phyloP scores from a whole-genome alignment of 106 monocot species.

The Ottelia alismoides region DNA sequence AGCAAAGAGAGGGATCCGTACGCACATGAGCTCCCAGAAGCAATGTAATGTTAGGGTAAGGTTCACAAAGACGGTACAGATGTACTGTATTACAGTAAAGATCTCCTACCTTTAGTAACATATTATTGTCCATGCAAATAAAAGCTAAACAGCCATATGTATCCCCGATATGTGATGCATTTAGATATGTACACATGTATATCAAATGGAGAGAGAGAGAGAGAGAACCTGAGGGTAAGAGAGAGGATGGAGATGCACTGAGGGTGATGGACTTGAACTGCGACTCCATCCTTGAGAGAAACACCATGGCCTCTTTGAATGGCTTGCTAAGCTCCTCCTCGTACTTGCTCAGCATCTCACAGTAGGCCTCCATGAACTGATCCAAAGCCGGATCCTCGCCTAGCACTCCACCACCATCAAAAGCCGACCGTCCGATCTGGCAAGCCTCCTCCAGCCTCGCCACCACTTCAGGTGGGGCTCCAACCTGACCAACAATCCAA shows the following conservation, averaged over 20 bases:
- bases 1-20: too few relatives aligned
- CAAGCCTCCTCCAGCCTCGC: conserved; percentile 57
- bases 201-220: conserved; percentile 3
- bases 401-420: background rate
- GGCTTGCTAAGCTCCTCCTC: conserved; percentile 72
- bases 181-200: too few relatives aligned
- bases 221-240: background rate
- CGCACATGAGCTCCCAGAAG: too few relatives aligned
- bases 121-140: too few relatives aligned
- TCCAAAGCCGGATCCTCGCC: conserved; percentile 60
- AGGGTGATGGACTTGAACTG: conserved; percentile 66
- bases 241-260: conserved; percentile 15
- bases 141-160: too few relatives aligned
- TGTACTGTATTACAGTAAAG: too few relatives aligned
- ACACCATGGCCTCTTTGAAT: conserved; percentile 62
- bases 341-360: conserved; percentile 69
- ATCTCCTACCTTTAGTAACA: too few relatives aligned
- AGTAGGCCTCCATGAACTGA: conserved; percentile 84
- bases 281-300: conserved; percentile 50
- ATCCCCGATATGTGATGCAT: too few relatives aligned
- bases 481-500: conserved; percentile 24
- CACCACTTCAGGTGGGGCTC: conserved; percentile 63
- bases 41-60: too few relatives aligned
- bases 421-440: conserved; percentile 2
- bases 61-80: too few relatives aligned